Percentiles rank a stretch among this genome's conserved stretches.
These are phyloP conservation scores for Nigrospora sphaerica DNA, from an alignment of 2,329 filamentous ascomycete genomes.

Conservation along the genomic window DNA sequence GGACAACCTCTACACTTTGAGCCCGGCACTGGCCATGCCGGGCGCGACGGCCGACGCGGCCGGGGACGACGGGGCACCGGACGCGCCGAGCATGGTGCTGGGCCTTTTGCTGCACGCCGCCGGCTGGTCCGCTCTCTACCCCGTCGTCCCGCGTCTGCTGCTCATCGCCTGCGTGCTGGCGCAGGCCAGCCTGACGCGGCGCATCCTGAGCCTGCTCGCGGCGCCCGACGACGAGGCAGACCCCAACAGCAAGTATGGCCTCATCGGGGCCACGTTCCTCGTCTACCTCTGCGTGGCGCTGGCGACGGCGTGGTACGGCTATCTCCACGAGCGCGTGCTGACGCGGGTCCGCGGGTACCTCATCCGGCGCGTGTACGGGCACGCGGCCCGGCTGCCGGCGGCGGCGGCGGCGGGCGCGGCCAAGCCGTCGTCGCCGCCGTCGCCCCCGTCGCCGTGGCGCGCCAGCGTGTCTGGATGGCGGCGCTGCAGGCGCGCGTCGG, in stretches of 20 bases:
- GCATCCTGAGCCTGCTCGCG: slow-evolving; percentile 25
- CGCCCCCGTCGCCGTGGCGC: too few relatives aligned
- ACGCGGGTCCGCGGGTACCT: too few relatives aligned
- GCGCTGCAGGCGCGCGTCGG: too few relatives aligned
- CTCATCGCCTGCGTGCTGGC: slow-evolving; percentile 33
- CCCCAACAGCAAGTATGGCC: slow-evolving; percentile 5
- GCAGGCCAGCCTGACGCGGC: slow-evolving; percentile 35
- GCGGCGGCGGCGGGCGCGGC: too few relatives aligned
- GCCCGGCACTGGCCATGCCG: too few relatives aligned
- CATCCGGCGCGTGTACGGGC: too few relatives aligned
- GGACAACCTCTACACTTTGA: too few relatives aligned
- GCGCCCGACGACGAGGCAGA: slow-evolving; percentile 11
- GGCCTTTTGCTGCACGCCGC: slow-evolving; percentile 18
- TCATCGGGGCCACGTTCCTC: slow-evolving; percentile 3
- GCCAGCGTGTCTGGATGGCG: too few relatives aligned
- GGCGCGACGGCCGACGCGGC: too few relatives aligned
- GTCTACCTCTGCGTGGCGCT: slow-evolving; percentile 2
- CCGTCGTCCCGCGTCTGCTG: slow-evolving; percentile 27
- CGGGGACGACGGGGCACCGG: slow-evolving; percentile 6
- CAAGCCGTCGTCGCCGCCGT: too few relatives aligned
- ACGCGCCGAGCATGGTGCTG: slow-evolving; percentile 17
- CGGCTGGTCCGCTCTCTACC: slow-evolving; percentile 24
- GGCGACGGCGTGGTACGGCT: neutral
- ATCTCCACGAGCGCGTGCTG: slow-evolving; percentile 1
- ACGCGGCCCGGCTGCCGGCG: too few relatives aligned